Evolutionary conservation across 441 rosid genomes (phyloP).

Genomic region (Bruguiera hainesii): DNA sequence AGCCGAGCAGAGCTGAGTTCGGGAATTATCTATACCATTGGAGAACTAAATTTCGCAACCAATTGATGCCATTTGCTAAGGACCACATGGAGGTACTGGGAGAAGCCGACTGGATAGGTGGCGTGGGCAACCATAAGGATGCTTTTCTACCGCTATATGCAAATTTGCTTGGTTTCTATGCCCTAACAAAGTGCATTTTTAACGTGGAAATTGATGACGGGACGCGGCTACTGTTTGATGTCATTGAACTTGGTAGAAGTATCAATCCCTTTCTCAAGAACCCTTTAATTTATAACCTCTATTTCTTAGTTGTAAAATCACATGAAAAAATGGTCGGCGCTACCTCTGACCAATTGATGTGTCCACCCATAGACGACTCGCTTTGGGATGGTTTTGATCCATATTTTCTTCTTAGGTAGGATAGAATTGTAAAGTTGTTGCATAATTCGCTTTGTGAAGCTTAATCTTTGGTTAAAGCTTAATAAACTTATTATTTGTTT

Average conservation of each 20-base stretch:
- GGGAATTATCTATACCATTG: slow-evolving; percentile 39
- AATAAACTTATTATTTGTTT: no score
- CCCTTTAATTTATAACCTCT: slow-evolving; percentile 70
- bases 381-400: slow-evolving; percentile 79
- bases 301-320: slow-evolving; percentile 41
- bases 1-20: slow-evolving; percentile 25
- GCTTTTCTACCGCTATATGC: slow-evolving; percentile 79
- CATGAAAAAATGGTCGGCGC: slow-evolving; percentile 39
- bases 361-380: slow-evolving; percentile 27
- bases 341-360: slow-evolving; percentile 21
- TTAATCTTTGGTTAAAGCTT: no score
- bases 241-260: slow-evolving; percentile 48
- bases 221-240: slow-evolving; percentile 33
- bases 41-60: slow-evolving; percentile 54
- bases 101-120: slow-evolving; percentile 68
- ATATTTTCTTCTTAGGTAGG: slow-evolving; percentile 71
- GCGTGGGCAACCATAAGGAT: slow-evolving; percentile 89
- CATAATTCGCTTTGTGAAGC: no score
- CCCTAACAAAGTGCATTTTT: slow-evolving; percentile 61
- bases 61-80: slow-evolving; percentile 51
- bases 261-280: slow-evolving; percentile 60
- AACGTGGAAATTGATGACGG: slow-evolving; percentile 25
- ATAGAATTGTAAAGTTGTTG: not conserved
- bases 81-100: slow-evolving; percentile 43
- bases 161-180: slow-evolving; percentile 74